Base-by-base conservation (phyloP, 2,329 filamentous ascomycete genomes). In the Diaporthe australafricana region DNA sequence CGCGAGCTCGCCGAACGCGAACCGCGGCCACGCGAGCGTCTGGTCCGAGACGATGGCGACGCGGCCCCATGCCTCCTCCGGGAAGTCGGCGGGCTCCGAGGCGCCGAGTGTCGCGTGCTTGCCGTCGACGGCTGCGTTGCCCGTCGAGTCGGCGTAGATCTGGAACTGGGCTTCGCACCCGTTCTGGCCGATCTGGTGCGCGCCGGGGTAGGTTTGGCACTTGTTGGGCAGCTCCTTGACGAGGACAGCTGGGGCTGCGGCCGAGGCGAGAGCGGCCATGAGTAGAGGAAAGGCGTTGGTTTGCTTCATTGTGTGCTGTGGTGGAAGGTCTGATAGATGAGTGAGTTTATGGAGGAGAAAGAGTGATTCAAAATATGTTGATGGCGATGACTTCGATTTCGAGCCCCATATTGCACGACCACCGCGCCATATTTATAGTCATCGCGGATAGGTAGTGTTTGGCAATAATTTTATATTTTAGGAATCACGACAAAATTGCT, bases 261-360 rank as follows among this genome's bases (percentile, higher is more conserved):
- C n/a, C n/a, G 42, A 63, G 42, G 60, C 60, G 42, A 48, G 20
- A 7, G 42, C 60, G 42, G 60, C 60, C 60, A 63, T 63, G 60
- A 63, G 20, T 1, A 63, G 14, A 12, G 60, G 27, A 20, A 63
- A 2, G 27, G 60, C 60, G 12, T 20, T 32, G 20, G 27, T 38
- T 35, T 63, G 60, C 60, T 63, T 48, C 60, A 63, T 63, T 12
- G 22, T 48, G 60, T 11, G n/a, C 16, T 35, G 8, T 40, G 30
- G 9, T 7, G 42, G 6, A 35, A 35, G 1, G 12, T 2, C n/a
- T 30, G 42, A 22, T 12, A 12, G 45, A 20, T 40, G 5, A 7
- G 3, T 63, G 40, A 25, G 11, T 63, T 3, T 16, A 17, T 9
- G n/a, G 7, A 22, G 25, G 48, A 27, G 7, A 17, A 48, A 11